phyloP scores from a whole-genome alignment of 805 yeast genomes.

The Tetrapisispora fleetii region DNA sequence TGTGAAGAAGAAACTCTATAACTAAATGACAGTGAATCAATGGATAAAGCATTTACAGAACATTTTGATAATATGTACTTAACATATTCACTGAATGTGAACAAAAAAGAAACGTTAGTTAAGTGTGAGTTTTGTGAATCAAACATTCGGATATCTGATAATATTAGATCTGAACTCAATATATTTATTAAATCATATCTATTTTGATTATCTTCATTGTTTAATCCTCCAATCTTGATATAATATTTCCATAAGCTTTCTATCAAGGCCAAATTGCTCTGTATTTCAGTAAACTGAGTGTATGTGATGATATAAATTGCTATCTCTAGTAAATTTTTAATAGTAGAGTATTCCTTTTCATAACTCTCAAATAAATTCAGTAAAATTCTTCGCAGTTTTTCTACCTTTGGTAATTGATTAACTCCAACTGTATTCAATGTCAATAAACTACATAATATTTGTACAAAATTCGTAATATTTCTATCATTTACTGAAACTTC shows the following conservation, averaged over 20 bases:
- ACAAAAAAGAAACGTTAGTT: background rate
- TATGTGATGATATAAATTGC: slow-evolving; percentile 37
- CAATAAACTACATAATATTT: slow-evolving; percentile 16
- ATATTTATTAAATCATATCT: slow-evolving; percentile 40
- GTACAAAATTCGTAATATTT: slow-evolving; percentile 21
- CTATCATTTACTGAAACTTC: slow-evolving; percentile 17
- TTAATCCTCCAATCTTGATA: slow-evolving; percentile 31
- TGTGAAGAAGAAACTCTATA: too few species aligned
- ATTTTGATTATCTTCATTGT: slow-evolving; percentile 33
- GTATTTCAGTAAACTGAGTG: slow-evolving; percentile 34
- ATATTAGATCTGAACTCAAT: slow-evolving; percentile 30
- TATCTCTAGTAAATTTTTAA: slow-evolving; percentile 32
- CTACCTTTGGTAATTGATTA: slow-evolving; percentile 8
- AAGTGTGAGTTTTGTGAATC: background rate
- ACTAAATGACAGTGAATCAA: background rate
- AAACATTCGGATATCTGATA: background rate
- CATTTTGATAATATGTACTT: slow-evolving; percentile 4
- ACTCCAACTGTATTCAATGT: slow-evolving; percentile 19
- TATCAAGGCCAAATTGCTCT: slow-evolving; percentile 31
- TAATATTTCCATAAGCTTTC: slow-evolving; percentile 32
- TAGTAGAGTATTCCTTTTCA: slow-evolving; percentile 23
- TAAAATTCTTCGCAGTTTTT: slow-evolving; percentile 13
- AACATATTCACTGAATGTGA: slow-evolving; percentile 11
- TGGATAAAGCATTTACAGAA: background rate
- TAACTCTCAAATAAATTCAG: slow-evolving; percentile 14